These are phyloP conservation scores for Globisporangium cederbergense DNA, from an alignment of 352 stramenopile species.

Conservation along the genomic window DNA sequence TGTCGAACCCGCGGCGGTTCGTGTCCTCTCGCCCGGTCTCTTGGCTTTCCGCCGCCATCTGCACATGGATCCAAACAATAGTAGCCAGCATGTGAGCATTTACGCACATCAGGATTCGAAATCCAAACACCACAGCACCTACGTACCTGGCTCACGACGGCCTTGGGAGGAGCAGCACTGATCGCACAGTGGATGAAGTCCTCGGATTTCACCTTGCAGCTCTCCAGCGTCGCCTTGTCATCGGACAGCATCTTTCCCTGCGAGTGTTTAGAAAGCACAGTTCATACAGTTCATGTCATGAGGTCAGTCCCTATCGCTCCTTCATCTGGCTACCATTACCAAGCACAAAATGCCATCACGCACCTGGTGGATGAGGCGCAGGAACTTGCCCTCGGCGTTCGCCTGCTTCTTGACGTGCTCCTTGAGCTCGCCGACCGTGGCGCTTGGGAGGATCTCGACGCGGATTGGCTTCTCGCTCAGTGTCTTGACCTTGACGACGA, in stretches of 20 bases:
- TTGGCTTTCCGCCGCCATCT: slow-evolving; percentile 29
- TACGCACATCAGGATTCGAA: background rate
- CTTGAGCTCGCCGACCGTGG: slow-evolving; percentile 68
- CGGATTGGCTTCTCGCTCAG: slow-evolving; percentile 82
- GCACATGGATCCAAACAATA: background rate
- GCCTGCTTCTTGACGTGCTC: slow-evolving; percentile 72
- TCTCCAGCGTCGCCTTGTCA: slow-evolving; percentile 67
- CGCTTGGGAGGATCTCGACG: slow-evolving; percentile 63
- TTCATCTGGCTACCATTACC: background rate
- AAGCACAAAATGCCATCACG: background rate
- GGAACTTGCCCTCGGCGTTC: slow-evolving; percentile 78
- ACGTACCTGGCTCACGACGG: slow-evolving; percentile 69
- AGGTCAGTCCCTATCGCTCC: background rate
- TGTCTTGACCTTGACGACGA: slow-evolving; percentile 84
- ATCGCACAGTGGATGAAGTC: slow-evolving; percentile 88
- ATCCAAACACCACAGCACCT: background rate
- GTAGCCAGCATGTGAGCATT: background rate
- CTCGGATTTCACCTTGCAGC: slow-evolving; percentile 73
- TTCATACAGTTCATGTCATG: background rate
- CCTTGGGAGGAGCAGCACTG: slow-evolving; percentile 71
- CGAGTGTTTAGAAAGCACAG: background rate
- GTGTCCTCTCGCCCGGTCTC: slow-evolving; percentile 42
- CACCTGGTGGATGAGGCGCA: slow-evolving; percentile 81
- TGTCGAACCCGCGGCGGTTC: slow-evolving; percentile 68
- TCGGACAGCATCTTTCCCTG: slow-evolving; percentile 85